These are phyloP conservation scores for Beauveria caledonica DNA, from an alignment of 2,329 filamentous ascomycete genomes.

Conservation along the genomic window DNA sequence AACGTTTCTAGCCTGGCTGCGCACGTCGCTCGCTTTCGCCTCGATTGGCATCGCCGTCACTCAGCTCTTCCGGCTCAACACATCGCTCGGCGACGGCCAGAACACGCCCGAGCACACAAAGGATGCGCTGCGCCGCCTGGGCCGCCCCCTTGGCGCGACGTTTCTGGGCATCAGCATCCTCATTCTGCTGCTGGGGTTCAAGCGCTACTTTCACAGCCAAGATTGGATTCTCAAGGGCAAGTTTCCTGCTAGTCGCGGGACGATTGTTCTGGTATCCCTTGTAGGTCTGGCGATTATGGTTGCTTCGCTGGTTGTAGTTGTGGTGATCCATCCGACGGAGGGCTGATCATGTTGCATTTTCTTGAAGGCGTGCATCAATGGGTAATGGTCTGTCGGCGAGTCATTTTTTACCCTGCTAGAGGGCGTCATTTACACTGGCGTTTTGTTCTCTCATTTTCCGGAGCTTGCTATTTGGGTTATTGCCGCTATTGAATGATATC, in stretches of 20 bases:
- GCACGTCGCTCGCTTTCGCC: conserved; percentile 73
- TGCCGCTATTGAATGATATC: neutral
- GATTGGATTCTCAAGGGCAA: conserved; percentile 73
- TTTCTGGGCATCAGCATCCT: conserved; percentile 71
- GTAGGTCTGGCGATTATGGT: conserved; percentile 58
- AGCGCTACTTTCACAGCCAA: conserved; percentile 70
- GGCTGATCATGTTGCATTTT: neutral
- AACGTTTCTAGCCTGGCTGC: conserved; percentile 78
- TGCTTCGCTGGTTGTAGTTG: conserved; percentile 49
- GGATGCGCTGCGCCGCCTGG: conserved; percentile 50
- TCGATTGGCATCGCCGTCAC: conserved; percentile 78
- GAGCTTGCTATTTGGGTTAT: neutral
- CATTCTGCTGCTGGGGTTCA: conserved; percentile 67
- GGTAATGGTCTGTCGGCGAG: neutral
- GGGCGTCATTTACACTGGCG: neutral
- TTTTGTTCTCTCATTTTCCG: neutral
- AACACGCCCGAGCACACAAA: conserved; percentile 18
- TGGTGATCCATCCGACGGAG: conserved; percentile 40
- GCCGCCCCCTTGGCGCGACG: conserved; percentile 66
- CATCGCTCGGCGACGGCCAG: conserved; percentile 38
- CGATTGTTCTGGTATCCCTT: conserved; percentile 59
- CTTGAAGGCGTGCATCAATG: neutral
- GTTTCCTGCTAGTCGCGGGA: conserved; percentile 70
- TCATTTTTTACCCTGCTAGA: neutral
- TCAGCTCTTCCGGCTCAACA: conserved; percentile 78